Evolutionary conservation across 352 stramenopile genomes (phyloP).

Genomic region (Phytophthora colocasiae): DNA sequence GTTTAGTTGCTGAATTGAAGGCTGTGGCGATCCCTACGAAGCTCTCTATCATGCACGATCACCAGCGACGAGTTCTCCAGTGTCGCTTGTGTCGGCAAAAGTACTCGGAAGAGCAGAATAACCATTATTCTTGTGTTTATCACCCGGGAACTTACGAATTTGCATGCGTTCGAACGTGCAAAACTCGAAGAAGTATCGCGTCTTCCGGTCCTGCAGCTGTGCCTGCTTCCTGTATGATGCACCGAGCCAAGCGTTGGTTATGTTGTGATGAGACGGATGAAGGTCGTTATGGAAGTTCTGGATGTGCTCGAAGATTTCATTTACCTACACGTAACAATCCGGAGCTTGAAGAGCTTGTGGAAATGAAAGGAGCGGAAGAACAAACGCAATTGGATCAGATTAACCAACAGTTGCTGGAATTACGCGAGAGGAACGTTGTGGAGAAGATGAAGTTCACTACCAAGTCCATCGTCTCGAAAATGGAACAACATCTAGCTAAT

Average conservation of each 20-base stretch:
- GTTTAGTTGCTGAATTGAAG: constrained; percentile 19
- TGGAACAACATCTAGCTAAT: constrained; percentile 53
- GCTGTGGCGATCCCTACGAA: constrained; percentile 30
- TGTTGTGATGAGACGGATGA: constrained; percentile 81
- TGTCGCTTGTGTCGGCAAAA: constrained; percentile 69
- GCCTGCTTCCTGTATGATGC: constrained; percentile 66
- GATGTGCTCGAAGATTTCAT: constrained; percentile 66
- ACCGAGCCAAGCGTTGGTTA: constrained; percentile 73
- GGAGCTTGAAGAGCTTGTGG: constrained; percentile 47
- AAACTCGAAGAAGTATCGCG: constrained; percentile 38
- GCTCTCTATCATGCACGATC: constrained; percentile 62
- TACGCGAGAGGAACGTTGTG: constrained; percentile 63
- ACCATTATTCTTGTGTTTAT: constrained; percentile 66
- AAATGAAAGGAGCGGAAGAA: constrained; percentile 54
- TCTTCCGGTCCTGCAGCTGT: constrained; percentile 20
- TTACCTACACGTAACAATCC: constrained; percentile 59
- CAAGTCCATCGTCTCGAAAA: constrained; percentile 58
- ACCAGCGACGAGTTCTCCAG: constrained; percentile 59
- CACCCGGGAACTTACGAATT: constrained; percentile 72
- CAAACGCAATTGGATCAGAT: constrained; percentile 52
- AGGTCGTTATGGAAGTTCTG: constrained; percentile 69
- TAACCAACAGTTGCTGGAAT: constrained; percentile 64
- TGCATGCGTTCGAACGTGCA: constrained; percentile 64
- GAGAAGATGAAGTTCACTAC: constrained; percentile 58
- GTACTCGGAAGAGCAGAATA: constrained; percentile 83